Percentiles rank a stretch among this genome's conserved stretches.
Conservation (phyloP, 2,329 filamentous ascomycete species). For the Aspergillus floridensis region DNA sequence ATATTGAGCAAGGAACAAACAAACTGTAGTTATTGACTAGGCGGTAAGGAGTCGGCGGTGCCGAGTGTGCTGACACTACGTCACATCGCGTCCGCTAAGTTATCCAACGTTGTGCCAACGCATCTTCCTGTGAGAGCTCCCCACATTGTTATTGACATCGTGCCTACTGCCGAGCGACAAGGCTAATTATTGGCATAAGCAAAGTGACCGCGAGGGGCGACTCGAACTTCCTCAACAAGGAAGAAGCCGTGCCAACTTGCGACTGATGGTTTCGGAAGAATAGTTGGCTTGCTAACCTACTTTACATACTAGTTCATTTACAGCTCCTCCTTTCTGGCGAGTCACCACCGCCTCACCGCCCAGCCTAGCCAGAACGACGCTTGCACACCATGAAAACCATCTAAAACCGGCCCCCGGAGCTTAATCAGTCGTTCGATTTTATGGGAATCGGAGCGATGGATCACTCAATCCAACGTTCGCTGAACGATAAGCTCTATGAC, state of each 20-base stretch:
- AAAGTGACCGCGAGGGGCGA: background rate
- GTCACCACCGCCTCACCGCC: slow-evolving; percentile 15
- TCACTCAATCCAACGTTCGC: slow-evolving; percentile 77
- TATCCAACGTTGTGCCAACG: slow-evolving; percentile 19
- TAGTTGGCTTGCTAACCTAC: slow-evolving; percentile 6
- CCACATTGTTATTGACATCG: slow-evolving; percentile 17
- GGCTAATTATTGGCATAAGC: slow-evolving; percentile 2
- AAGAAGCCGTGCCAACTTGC: background rate
- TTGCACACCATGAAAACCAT: slow-evolving; percentile 28
- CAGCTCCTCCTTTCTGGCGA: slow-evolving; percentile 4
- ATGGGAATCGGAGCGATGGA: slow-evolving; percentile 63
- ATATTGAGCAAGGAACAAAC: background rate
- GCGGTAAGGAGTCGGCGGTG: slow-evolving; percentile 7
- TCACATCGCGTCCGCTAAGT: slow-evolving; percentile 19
- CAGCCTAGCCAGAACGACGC: slow-evolving; percentile 10
- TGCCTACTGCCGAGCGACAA: slow-evolving; percentile 5
- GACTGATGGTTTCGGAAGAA: background rate
- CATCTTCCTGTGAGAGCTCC: slow-evolving; percentile 21
- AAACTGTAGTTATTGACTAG: background rate
- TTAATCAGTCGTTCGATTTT: slow-evolving; percentile 19
- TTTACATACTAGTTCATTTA: background rate
- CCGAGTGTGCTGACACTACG: slow-evolving; percentile 16
- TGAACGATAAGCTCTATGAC: slow-evolving; percentile 98
- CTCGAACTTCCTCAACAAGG: slow-evolving; percentile 1
- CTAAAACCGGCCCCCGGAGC: slow-evolving; percentile 20